Base-by-base conservation (phyloP, 768 basidiomycete species). In the Boletus speciosus region DNA sequence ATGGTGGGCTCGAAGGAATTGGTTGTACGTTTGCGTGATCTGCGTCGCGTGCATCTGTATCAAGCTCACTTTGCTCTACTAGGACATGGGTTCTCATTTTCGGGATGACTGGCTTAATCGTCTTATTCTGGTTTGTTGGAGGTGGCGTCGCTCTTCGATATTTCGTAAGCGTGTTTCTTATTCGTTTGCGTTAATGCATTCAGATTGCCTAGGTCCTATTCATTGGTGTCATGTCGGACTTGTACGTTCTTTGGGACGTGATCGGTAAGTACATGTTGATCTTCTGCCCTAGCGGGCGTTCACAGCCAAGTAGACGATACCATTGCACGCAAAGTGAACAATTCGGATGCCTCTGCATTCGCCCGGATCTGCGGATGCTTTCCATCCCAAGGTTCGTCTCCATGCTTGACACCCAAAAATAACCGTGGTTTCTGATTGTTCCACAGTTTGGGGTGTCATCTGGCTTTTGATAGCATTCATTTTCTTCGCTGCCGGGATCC, bases 181-280 rank as follows among this genome's bases (percentile, higher is more conserved):
- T 27, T 19, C 12, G 25, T 42, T 16, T 4, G 14, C 19, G n/a
- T 4, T 31, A 16, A 34, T 38, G 14, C 25, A 27, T 36, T 54
- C 35, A 51, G 40, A n/a, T 0, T 25, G 8, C 36, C 41, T 29
- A 89, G 88, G 76, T 93, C 11, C 68, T 93, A 25, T 93, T 93
- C 67, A 82, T 93, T 34, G 91, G 91, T 16, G 82, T 83, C 57
- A 93, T 93, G 91, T 90, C 87, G 8, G 90, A 88, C 69, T 74
- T 93, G 74, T 93, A 93, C 61, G 86, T 83, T 47, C 76, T 92
- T 2, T 95, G 90, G 88, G 93, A 96, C 61, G 86, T 96, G 47
- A 78, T 92, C 34, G 88, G 90, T 84, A 50, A 54, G 78, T 70
- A 11, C n/a, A 35, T 21, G 6, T 16, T 12, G 15, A 44, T 19